These are phyloP conservation scores for Psilocybe sp. DNA, from an alignment of 768 basidiomycete species.

Conservation along the genomic window DNA sequence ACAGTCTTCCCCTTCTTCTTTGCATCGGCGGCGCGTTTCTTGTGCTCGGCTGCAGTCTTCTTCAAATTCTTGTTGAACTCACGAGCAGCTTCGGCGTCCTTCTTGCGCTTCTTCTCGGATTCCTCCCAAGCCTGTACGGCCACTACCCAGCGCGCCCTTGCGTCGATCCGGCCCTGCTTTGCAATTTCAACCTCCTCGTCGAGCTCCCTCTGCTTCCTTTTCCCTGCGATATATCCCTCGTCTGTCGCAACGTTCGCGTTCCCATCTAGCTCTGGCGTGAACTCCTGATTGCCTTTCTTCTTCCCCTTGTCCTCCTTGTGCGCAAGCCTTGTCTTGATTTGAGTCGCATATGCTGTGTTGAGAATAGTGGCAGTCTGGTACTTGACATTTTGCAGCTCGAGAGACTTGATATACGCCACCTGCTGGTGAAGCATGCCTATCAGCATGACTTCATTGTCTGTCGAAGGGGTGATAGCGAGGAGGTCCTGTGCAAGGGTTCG, in stretches of 20 bases:
- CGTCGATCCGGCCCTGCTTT: too few species aligned
- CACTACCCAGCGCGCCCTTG: too few species aligned
- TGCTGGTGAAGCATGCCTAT: constrained; percentile 7
- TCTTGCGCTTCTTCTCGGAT: too few species aligned
- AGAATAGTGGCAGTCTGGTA: constrained; percentile 20
- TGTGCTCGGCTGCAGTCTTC: too few species aligned
- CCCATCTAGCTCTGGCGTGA: neutral
- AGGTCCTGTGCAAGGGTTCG: neutral
- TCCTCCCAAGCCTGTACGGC: too few species aligned
- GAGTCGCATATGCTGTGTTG: constrained; percentile 17
- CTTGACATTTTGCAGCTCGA: constrained; percentile 7
- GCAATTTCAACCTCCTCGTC: too few species aligned
- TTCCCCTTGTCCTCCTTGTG: constrained; percentile 20
- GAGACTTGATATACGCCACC: neutral
- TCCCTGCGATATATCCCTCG: too few species aligned
- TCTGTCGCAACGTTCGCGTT: neutral
- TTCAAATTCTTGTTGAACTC: too few species aligned
- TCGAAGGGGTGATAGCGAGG: constrained; percentile 1
- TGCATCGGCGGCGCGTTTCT: too few species aligned
- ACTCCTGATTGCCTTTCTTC: constrained; percentile 6
- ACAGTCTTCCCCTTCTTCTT: too few species aligned
- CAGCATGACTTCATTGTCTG: constrained; percentile 8
- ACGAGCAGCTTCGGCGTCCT: too few species aligned
- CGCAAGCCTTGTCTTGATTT: constrained; percentile 15
- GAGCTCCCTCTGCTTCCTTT: constrained; percentile 21